Conservation (phyloP, 225 moss, liverwort and hornwort species). For the Polytrichum commune region DNA sequence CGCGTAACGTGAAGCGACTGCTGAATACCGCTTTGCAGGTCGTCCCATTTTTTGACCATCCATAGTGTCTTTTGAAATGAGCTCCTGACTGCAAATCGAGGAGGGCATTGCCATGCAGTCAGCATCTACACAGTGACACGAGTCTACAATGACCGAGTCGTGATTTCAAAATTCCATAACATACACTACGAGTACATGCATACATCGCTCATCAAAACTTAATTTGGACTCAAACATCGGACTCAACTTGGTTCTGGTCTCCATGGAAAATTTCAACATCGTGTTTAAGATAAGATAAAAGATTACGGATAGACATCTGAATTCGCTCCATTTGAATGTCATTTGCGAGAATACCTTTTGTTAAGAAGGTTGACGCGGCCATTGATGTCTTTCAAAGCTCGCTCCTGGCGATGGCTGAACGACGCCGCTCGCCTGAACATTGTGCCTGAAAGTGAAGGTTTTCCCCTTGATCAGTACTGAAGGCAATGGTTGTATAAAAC, state of each 20-base stretch:
- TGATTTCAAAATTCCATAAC: not conserved
- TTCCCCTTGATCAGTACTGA: not conserved
- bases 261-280: too few relatives aligned
- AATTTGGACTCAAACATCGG: too few relatives aligned
- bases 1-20: constrained; percentile 48
- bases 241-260: too few relatives aligned
- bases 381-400: constrained; percentile 48
- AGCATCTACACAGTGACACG: not conserved
- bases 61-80: constrained; percentile 6
- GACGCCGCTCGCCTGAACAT: constrained; percentile 45
- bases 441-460: constrained; percentile 18
- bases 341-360: constrained; percentile 23
- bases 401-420: constrained; percentile 49
- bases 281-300: too few relatives aligned
- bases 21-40: constrained; percentile 38
- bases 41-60: constrained; percentile 29
- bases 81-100: constrained; percentile 33
- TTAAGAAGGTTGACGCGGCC: constrained; percentile 34
- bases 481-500: not conserved
- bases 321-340: too few relatives aligned
- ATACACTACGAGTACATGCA: not conserved
- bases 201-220: not conserved
- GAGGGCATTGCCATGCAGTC: not conserved
- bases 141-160: not conserved
- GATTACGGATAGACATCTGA: too few relatives aligned